Evolutionary conservation across 2,329 filamentous ascomycete species (phyloP).

Genomic region (Didymosphaeria variabile): DNA sequence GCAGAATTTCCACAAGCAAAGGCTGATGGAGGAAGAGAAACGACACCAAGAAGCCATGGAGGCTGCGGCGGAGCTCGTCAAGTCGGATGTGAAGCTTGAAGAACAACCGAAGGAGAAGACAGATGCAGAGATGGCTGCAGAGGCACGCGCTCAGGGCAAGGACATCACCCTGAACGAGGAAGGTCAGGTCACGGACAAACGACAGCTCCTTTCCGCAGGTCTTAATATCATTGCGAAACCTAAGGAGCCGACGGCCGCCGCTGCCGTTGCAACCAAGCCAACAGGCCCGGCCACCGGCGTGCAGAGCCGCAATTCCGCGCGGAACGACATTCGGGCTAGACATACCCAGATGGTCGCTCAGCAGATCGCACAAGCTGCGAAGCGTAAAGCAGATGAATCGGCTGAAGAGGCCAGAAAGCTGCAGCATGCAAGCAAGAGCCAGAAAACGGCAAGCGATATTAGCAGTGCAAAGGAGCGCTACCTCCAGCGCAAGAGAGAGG

Average conservation of each 20-base stretch:
- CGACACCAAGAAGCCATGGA: slow-evolving; percentile 74
- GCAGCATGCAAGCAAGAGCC: slow-evolving; percentile 75
- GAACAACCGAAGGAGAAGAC: slow-evolving; percentile 60
- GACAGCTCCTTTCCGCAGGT: slow-evolving; percentile 78
- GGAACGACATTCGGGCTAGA: slow-evolving; percentile 75
- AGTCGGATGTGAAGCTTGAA: slow-evolving; percentile 44
- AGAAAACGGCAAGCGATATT: slow-evolving; percentile 80
- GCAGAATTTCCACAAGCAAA: slow-evolving; percentile 78
- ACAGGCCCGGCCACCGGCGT: slow-evolving; percentile 30
- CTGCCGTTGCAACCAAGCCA: slow-evolving; percentile 23
- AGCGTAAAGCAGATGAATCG: slow-evolving; percentile 73
- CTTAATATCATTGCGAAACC: slow-evolving; percentile 76
- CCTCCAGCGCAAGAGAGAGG: slow-evolving; percentile 77
- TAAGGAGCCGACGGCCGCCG: slow-evolving; percentile 53
- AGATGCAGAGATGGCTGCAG: slow-evolving; percentile 71
- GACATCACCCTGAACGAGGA: slow-evolving; percentile 80
- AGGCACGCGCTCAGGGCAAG: slow-evolving; percentile 70
- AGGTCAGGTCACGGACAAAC: slow-evolving; percentile 82
- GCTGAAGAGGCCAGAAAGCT: slow-evolving; percentile 71
- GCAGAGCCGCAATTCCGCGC: slow-evolving; percentile 54
- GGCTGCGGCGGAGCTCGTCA: slow-evolving; percentile 63
- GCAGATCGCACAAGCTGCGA: slow-evolving; percentile 77
- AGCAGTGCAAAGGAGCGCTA: slow-evolving; percentile 82
- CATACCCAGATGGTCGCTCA: slow-evolving; percentile 82
- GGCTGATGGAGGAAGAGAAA: slow-evolving; percentile 75